Conservation (phyloP, 2,329 filamentous ascomycete genomes). For the Parascedosporium putredinis region DNA sequence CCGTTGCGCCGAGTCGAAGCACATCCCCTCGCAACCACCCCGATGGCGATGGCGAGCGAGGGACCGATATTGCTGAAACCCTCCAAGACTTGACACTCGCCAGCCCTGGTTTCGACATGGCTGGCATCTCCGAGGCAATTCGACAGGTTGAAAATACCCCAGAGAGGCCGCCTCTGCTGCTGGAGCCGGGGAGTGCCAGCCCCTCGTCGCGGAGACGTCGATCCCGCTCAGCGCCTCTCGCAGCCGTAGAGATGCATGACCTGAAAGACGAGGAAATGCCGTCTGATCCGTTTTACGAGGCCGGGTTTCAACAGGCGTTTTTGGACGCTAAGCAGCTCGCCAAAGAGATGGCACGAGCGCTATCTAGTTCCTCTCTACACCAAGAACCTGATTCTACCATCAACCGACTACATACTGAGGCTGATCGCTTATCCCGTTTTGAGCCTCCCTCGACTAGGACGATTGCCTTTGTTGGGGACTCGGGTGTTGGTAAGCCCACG, state of each 20-base stretch:
- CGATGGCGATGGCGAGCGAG: too few relatives aligned
- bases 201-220: too few relatives aligned
- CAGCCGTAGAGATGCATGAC: neutral
- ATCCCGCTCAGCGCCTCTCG: neutral
- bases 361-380: conserved; percentile 25
- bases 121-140: too few relatives aligned
- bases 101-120: too few relatives aligned
- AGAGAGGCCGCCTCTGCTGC: too few relatives aligned
- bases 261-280: conserved; percentile 22
- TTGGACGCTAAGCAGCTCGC: conserved; percentile 22
- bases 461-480: conserved; percentile 38
- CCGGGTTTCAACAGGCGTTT: conserved; percentile 24
- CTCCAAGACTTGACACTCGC: too few relatives aligned
- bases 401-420: conserved; percentile 21
- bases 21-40: too few relatives aligned
- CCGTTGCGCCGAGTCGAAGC: too few relatives aligned
- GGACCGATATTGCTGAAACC: too few relatives aligned
- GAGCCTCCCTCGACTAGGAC: conserved; percentile 26
- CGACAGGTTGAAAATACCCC: too few relatives aligned
- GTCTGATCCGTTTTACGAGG: conserved; percentile 23
- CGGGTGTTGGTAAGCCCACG: conserved; percentile 28
- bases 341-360: conserved; percentile 17
- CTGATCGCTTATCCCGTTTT: conserved; percentile 23
- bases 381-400: conserved; percentile 28
- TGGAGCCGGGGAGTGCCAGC: too few relatives aligned